Evolutionary conservation across 2,329 filamentous ascomycete genomes (phyloP), one percentile per base, ranked within the genome.

Genomic region (Aspergillus sp.): DNA sequence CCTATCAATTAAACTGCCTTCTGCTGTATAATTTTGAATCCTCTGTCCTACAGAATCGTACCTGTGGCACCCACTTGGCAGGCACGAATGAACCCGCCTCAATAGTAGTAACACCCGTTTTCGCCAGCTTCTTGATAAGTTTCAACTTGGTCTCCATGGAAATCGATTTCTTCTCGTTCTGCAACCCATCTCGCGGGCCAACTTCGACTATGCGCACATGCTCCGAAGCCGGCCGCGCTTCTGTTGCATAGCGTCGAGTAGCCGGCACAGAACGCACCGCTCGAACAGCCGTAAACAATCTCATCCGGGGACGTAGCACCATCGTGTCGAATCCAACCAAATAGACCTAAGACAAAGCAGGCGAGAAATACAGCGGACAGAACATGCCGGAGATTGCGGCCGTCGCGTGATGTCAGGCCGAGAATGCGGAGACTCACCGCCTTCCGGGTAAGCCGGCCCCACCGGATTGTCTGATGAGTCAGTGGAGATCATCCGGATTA

Each of bases 21-120:
- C n/a, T 12, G 6, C 19, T 3, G 3, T 36, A 4, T 36, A 5
- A n/a, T n/a, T 36, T 5, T 36, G 9, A n/a, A 10, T n/a, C 34
- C 6, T 5, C 34, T 12, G 8, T 7, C n/a, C 32, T 34, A 34
- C 34, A 26, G 26, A 5, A 46, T 44, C 63, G 54, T 61, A 74
- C 72, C 67, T 78, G 75, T 30, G 75, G 75, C 39, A 78, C 71
- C 71, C 73, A 75, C 71, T 77, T 76, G 3, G 72, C 72, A 10
- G 74, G 69, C 10, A 78, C 75, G 53, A 76, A 75, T 3, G 74
- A 77, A 7, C 75, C 75, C 2, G 73, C 72, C 56, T 78, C 75
- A 42, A 78, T 73, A 43, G 71, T 71, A 9, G 67, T 71, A 9
- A 77, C 61, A 5, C 75, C 75, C 0, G 74, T 75, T 40, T 65